Evolutionary conservation across 441 rosid species (phyloP).

Genomic region (Arabidopsis hybrid): DNA sequence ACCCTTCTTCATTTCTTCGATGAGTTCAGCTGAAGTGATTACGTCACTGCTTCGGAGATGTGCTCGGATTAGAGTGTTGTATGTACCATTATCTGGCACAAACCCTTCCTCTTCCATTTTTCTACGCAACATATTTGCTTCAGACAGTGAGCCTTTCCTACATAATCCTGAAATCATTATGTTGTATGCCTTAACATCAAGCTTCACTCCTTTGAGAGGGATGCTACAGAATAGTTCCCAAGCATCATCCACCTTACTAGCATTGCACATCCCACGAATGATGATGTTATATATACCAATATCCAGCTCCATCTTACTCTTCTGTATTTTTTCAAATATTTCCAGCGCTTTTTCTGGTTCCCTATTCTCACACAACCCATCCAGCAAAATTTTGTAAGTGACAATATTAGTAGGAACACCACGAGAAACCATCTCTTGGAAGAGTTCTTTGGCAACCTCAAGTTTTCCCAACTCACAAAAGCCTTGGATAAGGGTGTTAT

Average conservation of each 20-base stretch:
- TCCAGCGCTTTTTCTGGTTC: neutral
- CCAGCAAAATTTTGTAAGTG: constrained; percentile 30
- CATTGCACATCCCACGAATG: constrained; percentile 41
- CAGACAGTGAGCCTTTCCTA: constrained; percentile 7
- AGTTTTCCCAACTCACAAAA: constrained; percentile 21
- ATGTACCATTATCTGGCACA: neutral
- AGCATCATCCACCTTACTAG: constrained; percentile 23
- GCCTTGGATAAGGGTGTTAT: constrained; percentile 25
- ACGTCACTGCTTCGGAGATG: constrained; percentile 1
- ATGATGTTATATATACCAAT: constrained; percentile 24
- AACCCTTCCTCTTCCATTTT: constrained; percentile 23
- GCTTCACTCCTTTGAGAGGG: constrained; percentile 16
- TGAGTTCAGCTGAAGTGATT: neutral
- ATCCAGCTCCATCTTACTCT: constrained; percentile 19
- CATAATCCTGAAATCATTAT: constrained; percentile 31
- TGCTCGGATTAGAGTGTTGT: constrained; percentile 19
- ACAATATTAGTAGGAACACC: constrained; percentile 18
- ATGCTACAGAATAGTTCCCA: constrained; percentile 22
- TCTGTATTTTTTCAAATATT: constrained; percentile 23
- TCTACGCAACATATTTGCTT: constrained; percentile 29
- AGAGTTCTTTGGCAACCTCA: constrained; percentile 15
- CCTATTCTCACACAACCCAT: constrained; percentile 38
- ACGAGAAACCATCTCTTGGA: constrained; percentile 35
- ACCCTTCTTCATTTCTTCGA: neutral
- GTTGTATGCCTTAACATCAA: neutral